Evolutionary conservation across 371 early-diverging fungal genomes (phyloP).

Genomic region (Haplosporangium sp.): DNA sequence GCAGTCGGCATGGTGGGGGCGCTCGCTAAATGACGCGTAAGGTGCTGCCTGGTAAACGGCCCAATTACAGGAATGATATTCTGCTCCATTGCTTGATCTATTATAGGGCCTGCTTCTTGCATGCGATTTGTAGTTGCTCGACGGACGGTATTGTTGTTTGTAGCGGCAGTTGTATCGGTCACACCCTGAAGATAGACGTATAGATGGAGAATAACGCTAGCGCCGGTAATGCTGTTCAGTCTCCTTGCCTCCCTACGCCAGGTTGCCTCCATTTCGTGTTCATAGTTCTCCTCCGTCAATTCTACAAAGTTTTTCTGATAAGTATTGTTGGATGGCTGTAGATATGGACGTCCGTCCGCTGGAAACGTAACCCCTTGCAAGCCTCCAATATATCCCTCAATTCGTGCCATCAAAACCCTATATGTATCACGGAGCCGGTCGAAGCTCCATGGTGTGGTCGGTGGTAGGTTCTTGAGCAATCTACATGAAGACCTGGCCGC

Average conservation of each 20-base stretch:
- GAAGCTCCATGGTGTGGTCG: slow-evolving; percentile 5
- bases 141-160: neutral
- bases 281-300: slow-evolving; percentile 5
- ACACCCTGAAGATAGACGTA: slow-evolving; percentile 1
- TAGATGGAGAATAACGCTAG: neutral
- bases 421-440: neutral
- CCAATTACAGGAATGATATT: neutral
- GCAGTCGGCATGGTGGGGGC: neutral
- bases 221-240: neutral
- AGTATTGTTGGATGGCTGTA: slow-evolving; percentile 8
- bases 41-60: neutral
- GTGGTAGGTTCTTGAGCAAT: slow-evolving; percentile 3
- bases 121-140: too few relatives aligned
- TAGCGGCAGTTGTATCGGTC: neutral
- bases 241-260: slow-evolving; percentile 9
- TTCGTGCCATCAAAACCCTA: neutral
- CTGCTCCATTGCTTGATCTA: neutral
- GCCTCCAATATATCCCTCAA: neutral
- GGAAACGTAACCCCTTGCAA: neutral
- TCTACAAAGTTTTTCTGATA: slow-evolving; percentile 13
- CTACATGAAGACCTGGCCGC: neutral
- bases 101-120: neutral
- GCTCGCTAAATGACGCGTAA: neutral
- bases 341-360: neutral
- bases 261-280: neutral